Base-by-base conservation (phyloP, 441 rosid genomes). In the Corymbia citriodora region DNA sequence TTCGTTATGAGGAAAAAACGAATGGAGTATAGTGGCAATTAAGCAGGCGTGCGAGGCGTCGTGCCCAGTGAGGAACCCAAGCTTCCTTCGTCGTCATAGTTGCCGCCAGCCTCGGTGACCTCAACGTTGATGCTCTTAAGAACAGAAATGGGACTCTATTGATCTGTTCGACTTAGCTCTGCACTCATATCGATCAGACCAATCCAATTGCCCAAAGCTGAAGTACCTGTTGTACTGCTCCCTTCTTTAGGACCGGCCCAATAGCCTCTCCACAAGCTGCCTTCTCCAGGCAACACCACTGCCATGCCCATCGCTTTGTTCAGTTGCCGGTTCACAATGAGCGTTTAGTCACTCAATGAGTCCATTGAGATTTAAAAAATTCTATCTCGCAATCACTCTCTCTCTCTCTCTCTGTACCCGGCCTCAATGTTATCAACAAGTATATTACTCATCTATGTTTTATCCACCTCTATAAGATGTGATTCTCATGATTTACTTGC, bases 1-100 rank as follows among this genome's bases (percentile, higher is more conserved):
- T 61, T 6, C 31, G 2, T 27, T 25, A 27, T 25, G 17, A 25
- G 68, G n/a, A 2, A 61, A 59, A 61, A 61, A 0, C 40, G 5
- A 61, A 61, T 10, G 68, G 68, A 61, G 68, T 7, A 10, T 25
- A 11, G 31, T 1, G 68, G n/a, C 15, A 61, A 0, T 25, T 59
- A 61, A 1, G 25, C 14, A 11, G 0, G 68, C 13, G 4, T 0
- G n/a, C 0, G 1, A 59, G 65, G 65, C n/a, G 7, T 59, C n/a
- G 29, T 0, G 0, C 15, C 14, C n/a, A 59, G 15, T 14, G 3
- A 3, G 25, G 65, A 59, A 25, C 65, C 6, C 7, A 25, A 10
- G 3, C 65, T 59, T 25, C n/a, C 65, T 59, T n/a, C 65, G 0
- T 59, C 15, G 0, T 59, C 65, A 59, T 7, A 0, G 15, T n/a